Conservation (phyloP, 2,329 filamentous ascomycete species). For the Pseudogymnoascus sp. region DNA sequence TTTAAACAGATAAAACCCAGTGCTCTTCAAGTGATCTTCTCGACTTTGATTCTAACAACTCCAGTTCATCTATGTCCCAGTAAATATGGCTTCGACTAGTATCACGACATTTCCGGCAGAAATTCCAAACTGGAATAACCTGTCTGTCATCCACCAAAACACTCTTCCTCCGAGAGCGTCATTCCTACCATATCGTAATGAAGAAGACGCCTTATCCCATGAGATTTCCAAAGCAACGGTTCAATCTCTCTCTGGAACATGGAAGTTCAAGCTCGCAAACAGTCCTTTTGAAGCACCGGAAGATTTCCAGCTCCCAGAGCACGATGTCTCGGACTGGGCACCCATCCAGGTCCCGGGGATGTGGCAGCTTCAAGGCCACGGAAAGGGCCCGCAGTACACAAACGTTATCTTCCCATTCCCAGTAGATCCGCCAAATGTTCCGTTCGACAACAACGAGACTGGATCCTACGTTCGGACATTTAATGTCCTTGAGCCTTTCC, state of each 20-base stretch:
- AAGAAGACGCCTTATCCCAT: constrained; percentile 38
- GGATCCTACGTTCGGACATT: constrained; percentile 44
- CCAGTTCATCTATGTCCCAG: neutral
- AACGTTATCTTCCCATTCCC: constrained; percentile 46
- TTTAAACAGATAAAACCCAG: neutral
- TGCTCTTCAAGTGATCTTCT: neutral
- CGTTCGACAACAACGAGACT: constrained; percentile 42
- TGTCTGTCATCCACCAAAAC: constrained; percentile 50
- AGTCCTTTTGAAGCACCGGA: constrained; percentile 22
- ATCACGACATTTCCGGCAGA: constrained; percentile 19
- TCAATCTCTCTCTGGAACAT: constrained; percentile 24
- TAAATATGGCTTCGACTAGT: neutral
- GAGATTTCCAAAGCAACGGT: constrained; percentile 33
- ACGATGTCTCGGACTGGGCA: constrained; percentile 33
- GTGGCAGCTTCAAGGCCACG: constrained; percentile 49
- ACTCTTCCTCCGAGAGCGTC: constrained; percentile 47
- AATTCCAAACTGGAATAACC: constrained; percentile 52
- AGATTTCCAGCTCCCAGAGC: constrained; percentile 15
- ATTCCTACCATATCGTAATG: constrained; percentile 44
- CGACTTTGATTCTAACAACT: neutral
- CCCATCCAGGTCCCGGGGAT: constrained; percentile 43
- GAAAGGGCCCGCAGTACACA: constrained; percentile 42
- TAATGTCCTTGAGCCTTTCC: constrained; percentile 34
- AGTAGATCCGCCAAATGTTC: constrained; percentile 43
- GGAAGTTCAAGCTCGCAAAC: constrained; percentile 23